Conservation (phyloP, 345 rosid genomes). For the Excoecaria agallocha region DNA sequence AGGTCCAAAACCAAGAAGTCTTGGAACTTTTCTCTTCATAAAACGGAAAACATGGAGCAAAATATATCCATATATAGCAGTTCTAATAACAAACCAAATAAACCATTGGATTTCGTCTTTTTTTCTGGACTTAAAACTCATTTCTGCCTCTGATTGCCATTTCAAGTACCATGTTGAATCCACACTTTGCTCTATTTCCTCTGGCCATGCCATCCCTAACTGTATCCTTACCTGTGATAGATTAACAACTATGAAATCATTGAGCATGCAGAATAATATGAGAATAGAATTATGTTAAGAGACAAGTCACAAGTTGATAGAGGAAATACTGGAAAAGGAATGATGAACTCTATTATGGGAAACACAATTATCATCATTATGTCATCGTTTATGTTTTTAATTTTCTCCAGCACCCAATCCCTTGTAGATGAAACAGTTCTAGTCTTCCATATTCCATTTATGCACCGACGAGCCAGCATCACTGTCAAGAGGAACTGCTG, state of each 20-base stretch:
- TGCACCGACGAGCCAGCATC: slow-evolving; percentile 51
- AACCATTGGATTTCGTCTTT: slow-evolving; percentile 56
- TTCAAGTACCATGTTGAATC: slow-evolving; percentile 81
- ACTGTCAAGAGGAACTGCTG: slow-evolving; percentile 67
- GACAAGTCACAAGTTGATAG: slow-evolving; percentile 14
- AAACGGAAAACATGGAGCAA: slow-evolving; percentile 59
- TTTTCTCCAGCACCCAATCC: slow-evolving; percentile 45
- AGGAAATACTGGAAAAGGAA: slow-evolving; percentile 75
- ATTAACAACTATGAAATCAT: slow-evolving; percentile 13
- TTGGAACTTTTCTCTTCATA: slow-evolving; percentile 68
- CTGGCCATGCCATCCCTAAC: slow-evolving; percentile 93
- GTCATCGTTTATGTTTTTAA: slow-evolving; percentile 68
- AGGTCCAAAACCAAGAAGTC: slow-evolving; percentile 79
- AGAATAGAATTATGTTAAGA: slow-evolving; percentile 1
- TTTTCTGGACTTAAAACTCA: slow-evolving; percentile 58
- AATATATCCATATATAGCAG: slow-evolving; percentile 52
- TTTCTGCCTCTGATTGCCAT: slow-evolving; percentile 85
- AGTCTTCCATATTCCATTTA: slow-evolving; percentile 58
- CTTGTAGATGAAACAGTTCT: slow-evolving; percentile 42
- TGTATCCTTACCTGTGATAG: slow-evolving; percentile 58
- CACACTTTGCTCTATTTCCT: slow-evolving; percentile 66
- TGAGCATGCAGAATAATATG: slow-evolving; percentile 2
- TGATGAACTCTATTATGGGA: slow-evolving; percentile 57
- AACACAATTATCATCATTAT: slow-evolving; percentile 57
- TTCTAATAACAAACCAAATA: slow-evolving; percentile 65